phyloP scores from a whole-genome alignment of 2,329 filamentous ascomycete genomes.

The Ascochyta koolunga region DNA sequence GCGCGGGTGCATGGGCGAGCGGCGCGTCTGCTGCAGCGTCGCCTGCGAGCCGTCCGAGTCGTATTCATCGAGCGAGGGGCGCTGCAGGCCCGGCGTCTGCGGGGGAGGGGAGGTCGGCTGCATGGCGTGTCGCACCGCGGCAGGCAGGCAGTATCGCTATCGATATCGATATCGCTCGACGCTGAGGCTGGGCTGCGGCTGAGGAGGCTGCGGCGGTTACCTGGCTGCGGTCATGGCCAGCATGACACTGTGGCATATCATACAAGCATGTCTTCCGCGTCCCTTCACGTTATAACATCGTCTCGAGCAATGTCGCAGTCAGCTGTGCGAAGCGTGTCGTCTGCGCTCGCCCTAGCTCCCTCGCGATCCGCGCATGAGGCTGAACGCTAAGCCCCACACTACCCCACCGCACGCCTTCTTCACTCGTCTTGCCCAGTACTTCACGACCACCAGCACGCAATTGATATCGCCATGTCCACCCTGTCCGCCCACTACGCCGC shows the following conservation, averaged over 20 bases:
- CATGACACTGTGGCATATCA: constrained; percentile 6
- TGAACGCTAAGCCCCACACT: constrained; percentile 10
- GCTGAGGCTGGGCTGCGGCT: neutral
- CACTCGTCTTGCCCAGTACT: too few relatives aligned
- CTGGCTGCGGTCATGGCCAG: constrained; percentile 13
- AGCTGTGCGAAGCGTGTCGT: neutral
- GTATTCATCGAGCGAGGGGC: constrained; percentile 38
- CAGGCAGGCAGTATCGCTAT: neutral
- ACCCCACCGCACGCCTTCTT: constrained; percentile 3
- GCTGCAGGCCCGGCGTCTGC: constrained; percentile 39
- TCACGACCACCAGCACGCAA: neutral
- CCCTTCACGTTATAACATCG: neutral
- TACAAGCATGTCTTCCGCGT: neutral
- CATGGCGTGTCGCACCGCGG: constrained; percentile 28
- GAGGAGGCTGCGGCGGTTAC: neutral
- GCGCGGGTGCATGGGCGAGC: constrained; percentile 47
- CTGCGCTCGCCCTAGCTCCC: constrained; percentile 6
- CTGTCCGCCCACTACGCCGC: constrained; percentile 64
- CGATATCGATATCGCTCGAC: neutral
- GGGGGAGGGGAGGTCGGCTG: constrained; percentile 41
- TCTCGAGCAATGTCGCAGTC: neutral
- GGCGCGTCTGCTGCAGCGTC: constrained; percentile 43
- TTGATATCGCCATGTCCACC: constrained; percentile 27
- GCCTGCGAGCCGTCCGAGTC: constrained; percentile 51
- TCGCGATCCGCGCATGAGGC: constrained; percentile 12